Conservation (phyloP, 2,329 filamentous ascomycete species). For the Sclerotinia trifoliorum region DNA sequence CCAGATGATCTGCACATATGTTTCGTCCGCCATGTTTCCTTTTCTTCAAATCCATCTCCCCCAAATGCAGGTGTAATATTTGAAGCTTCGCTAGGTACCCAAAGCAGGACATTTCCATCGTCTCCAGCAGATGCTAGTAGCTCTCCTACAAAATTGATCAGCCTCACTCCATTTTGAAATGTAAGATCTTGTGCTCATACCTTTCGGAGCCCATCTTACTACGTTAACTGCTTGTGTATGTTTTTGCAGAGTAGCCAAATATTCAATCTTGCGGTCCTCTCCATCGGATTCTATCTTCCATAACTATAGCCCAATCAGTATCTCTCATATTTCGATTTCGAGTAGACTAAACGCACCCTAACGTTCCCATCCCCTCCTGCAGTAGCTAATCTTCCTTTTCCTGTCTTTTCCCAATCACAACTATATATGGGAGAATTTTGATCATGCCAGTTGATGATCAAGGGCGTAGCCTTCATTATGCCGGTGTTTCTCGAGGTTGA, state of each 20-base stretch:
- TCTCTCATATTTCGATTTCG: not conserved
- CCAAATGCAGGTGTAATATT: constrained; percentile 67
- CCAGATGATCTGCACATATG: constrained; percentile 96
- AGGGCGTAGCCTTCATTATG: constrained; percentile 88
- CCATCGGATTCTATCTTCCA: constrained; percentile 87
- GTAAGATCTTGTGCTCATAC: constrained; percentile 48
- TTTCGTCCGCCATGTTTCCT: constrained; percentile 94
- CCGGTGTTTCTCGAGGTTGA: constrained; percentile 13
- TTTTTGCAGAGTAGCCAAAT: constrained; percentile 86
- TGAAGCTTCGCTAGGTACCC: constrained; percentile 78
- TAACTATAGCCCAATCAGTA: constrained; percentile 53
- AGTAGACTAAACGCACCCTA: constrained; percentile 55
- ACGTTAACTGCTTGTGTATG: constrained; percentile 98
- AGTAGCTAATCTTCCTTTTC: constrained; percentile 88
- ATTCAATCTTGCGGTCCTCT: constrained; percentile 85
- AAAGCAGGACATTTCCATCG: constrained; percentile 94
- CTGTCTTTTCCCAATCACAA: constrained; percentile 90
- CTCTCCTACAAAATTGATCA: constrained; percentile 61
- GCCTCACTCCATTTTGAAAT: not conserved
- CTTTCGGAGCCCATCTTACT: constrained; percentile 91
- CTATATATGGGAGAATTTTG: constrained; percentile 97
- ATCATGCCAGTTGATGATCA: constrained; percentile 99
- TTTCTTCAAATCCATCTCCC: constrained; percentile 84
- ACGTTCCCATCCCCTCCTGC: constrained; percentile 97
- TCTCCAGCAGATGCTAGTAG: constrained; percentile 92